Percentiles rank a stretch among this genome's conserved stretches.
Conservation (phyloP, 2,329 filamentous ascomycete genomes). For the Fusarium pseudograminearum region DNA sequence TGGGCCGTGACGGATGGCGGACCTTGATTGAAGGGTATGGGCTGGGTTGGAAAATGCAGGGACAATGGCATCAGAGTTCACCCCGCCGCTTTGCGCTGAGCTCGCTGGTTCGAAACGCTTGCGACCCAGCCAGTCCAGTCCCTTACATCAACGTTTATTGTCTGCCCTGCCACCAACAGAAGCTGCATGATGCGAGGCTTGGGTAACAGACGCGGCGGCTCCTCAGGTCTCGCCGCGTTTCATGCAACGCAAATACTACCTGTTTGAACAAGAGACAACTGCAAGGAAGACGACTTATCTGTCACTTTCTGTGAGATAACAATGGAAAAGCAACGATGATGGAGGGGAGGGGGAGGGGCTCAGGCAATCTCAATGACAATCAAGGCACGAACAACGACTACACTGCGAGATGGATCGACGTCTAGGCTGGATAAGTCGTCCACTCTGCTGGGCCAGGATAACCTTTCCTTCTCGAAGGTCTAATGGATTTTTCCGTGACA, state of each 20-base stretch:
- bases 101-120: slow-evolving; percentile 14
- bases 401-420: slow-evolving; percentile 45
- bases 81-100: slow-evolving; percentile 19
- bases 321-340: slow-evolving; percentile 32
- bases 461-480: slow-evolving; percentile 45
- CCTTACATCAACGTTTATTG: slow-evolving; percentile 5
- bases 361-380: not conserved
- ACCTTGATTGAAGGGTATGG: slow-evolving; percentile 10
- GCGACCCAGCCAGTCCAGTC: slow-evolving; percentile 3
- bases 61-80: slow-evolving; percentile 31
- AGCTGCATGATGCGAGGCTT: slow-evolving; percentile 31
- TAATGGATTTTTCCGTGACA: slow-evolving; percentile 33
- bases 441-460: slow-evolving; percentile 42
- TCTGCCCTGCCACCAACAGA: slow-evolving; percentile 3
- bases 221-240: slow-evolving; percentile 38
- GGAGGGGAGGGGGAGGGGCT: slow-evolving; percentile 10
- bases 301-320: slow-evolving; percentile 14
- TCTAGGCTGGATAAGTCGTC: slow-evolving; percentile 30
- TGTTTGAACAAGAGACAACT: slow-evolving; percentile 23
- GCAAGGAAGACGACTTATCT: slow-evolving; percentile 35
- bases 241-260: slow-evolving; percentile 21
- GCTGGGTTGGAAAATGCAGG: slow-evolving; percentile 27
- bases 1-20: slow-evolving; percentile 33
- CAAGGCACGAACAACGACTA: slow-evolving; percentile 6
- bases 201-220: slow-evolving; percentile 22